phyloP scores from a whole-genome alignment of 148 eudicot species.

The Selenicereus undatus region DNA sequence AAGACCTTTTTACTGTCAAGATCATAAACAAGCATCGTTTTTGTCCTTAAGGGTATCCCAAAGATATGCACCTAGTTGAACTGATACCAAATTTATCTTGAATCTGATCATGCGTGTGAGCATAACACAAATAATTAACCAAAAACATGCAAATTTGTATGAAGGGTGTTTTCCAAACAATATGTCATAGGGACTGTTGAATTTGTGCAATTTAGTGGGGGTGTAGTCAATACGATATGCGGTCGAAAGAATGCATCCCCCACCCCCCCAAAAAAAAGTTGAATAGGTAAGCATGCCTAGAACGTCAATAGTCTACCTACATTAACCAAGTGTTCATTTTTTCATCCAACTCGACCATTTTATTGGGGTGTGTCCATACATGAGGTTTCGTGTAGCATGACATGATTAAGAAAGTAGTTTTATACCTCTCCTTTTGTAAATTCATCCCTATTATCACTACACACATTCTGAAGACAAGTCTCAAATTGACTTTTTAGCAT shows the following conservation, averaged over 20 bases:
- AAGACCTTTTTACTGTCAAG: not conserved
- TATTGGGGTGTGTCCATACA: too few relatives aligned
- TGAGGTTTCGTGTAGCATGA: too few relatives aligned
- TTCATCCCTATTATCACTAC: too few relatives aligned
- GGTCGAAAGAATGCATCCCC: not conserved
- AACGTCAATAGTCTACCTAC: too few relatives aligned
- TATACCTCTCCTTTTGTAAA: too few relatives aligned
- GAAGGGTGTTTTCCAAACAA: not conserved
- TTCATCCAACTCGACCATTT: too few relatives aligned
- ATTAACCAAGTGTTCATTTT: too few relatives aligned
- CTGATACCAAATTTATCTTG: not conserved
- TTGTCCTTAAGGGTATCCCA: too few relatives aligned
- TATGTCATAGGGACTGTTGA: not conserved
- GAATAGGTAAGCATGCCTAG: not conserved
- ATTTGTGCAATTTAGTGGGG: not conserved
- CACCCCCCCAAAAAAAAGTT: not conserved
- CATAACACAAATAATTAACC: not conserved
- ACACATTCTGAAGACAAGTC: too few relatives aligned
- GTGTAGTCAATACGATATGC: not conserved
- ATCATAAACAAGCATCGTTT: too few relatives aligned
- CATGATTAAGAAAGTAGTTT: too few relatives aligned
- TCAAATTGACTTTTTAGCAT: too few relatives aligned
- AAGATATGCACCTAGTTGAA: not conserved
- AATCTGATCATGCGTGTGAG: not conserved
- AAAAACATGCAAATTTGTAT: not conserved